Conservation (phyloP, 108 stramenopile species). For the Nitzschia palea region DNA sequence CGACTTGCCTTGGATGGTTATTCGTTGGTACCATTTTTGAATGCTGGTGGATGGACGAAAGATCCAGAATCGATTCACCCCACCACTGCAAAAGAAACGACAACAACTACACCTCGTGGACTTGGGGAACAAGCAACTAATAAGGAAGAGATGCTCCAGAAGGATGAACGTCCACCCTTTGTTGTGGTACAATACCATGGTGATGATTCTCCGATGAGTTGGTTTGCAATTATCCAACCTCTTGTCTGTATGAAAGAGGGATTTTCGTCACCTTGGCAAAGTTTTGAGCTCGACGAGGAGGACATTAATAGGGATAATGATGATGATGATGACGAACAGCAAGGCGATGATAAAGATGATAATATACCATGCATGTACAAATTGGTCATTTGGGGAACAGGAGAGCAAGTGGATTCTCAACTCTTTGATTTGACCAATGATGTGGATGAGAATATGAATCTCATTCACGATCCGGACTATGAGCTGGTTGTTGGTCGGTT, state of each 20-base stretch:
- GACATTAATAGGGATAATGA: too few species aligned
- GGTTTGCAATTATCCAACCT: slow-evolving; percentile 19
- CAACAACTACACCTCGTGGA: too few species aligned
- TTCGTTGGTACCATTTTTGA: slow-evolving; percentile 20
- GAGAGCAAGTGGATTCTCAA: slow-evolving; percentile 18
- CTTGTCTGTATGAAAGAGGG: neutral
- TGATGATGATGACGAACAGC: too few species aligned
- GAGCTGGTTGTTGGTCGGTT: neutral
- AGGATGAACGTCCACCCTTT: neutral
- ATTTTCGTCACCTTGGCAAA: neutral
- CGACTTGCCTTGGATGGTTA: slow-evolving; percentile 11
- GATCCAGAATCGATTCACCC: too few species aligned
- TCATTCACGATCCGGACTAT: slow-evolving; percentile 15
- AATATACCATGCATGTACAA: slow-evolving; percentile 9
- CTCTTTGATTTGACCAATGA: slow-evolving; percentile 26
- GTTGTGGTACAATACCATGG: slow-evolving; percentile 27
- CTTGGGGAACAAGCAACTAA: neutral
- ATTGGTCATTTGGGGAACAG: slow-evolving; percentile 29
- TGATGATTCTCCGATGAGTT: slow-evolving; percentile 24
- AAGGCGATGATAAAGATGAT: neutral
- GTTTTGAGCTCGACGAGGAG: neutral
- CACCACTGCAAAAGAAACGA: too few species aligned
- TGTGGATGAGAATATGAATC: slow-evolving; percentile 14
- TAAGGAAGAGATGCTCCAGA: neutral
- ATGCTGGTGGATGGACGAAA: too few species aligned